Percentiles rank a stretch among this genome's conserved stretches.
phyloP scores from a whole-genome alignment of 2,329 filamentous ascomycete genomes.

The Dissoconium aciculare region DNA sequence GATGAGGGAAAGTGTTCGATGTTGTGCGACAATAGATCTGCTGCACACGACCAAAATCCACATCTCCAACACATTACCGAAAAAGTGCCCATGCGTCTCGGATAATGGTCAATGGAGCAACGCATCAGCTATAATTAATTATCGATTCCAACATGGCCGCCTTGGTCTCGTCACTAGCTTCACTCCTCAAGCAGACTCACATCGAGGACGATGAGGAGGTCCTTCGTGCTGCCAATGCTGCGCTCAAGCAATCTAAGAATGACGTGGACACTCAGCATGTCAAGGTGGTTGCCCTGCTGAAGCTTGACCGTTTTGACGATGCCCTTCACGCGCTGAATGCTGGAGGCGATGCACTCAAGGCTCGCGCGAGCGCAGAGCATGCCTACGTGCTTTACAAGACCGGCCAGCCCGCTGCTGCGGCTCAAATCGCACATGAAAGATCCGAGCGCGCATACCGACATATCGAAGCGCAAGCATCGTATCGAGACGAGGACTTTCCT shows the following conservation, averaged over 20 bases:
- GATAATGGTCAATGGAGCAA: too few relatives aligned
- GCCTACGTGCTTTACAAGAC: slow-evolving; percentile 76
- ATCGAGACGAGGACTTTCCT: slow-evolving; percentile 59
- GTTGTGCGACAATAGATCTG: too few relatives aligned
- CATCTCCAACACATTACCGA: too few relatives aligned
- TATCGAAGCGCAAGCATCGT: slow-evolving; percentile 51
- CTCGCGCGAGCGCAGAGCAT: slow-evolving; percentile 51
- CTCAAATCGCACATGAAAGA: slow-evolving; percentile 32
- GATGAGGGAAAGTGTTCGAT: too few relatives aligned
- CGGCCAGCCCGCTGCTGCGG: slow-evolving; percentile 52
- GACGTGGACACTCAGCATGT: slow-evolving; percentile 50
- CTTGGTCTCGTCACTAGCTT: slow-evolving; percentile 26
- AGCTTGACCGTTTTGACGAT: slow-evolving; percentile 70
- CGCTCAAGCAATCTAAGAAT: slow-evolving; percentile 43
- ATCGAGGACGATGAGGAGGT: slow-evolving; percentile 61
- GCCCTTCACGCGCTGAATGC: slow-evolving; percentile 54
- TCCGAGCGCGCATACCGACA: slow-evolving; percentile 40
- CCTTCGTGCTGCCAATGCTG: slow-evolving; percentile 46
- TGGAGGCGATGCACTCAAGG: slow-evolving; percentile 45
- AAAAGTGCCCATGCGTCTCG: too few relatives aligned
- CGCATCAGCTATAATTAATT: too few relatives aligned
- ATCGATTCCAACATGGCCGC: slow-evolving; percentile 4
- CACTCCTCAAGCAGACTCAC: slow-evolving; percentile 41
- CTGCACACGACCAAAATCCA: too few relatives aligned
- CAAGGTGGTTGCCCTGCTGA: slow-evolving; percentile 59